Conservation (phyloP, 495 filamentous ascomycete genomes). For the Lophium mytilinum region DNA sequence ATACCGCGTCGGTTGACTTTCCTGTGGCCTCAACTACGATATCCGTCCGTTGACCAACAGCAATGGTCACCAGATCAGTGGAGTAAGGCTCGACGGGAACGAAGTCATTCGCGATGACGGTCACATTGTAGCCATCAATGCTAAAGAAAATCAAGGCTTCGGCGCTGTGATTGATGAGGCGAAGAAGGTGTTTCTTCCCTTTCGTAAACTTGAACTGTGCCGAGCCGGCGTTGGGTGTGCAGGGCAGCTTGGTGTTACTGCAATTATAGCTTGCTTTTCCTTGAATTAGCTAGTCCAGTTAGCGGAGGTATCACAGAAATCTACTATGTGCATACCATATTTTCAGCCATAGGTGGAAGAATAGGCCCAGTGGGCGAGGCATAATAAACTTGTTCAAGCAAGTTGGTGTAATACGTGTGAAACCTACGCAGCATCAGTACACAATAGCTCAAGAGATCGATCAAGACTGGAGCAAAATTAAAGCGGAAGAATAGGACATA, state of each 20-base stretch:
- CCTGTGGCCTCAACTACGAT: conserved; percentile 34
- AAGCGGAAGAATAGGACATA: not conserved
- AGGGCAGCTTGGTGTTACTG: not conserved
- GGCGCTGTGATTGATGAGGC: too few relatives aligned
- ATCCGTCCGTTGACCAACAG: conserved; percentile 44
- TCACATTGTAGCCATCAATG: conserved; percentile 36
- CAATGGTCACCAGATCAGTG: conserved; percentile 26
- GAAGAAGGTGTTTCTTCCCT: too few relatives aligned
- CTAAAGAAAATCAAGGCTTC: conserved; percentile 14
- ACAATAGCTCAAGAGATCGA: not conserved
- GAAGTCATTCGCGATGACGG: conserved; percentile 36
- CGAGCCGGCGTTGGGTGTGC: not conserved
- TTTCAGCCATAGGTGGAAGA: not conserved
- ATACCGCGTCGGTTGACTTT: conserved; percentile 17
- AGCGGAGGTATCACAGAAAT: too few relatives aligned
- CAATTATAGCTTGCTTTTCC: not conserved
- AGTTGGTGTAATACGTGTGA: too few relatives aligned
- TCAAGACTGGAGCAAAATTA: not conserved
- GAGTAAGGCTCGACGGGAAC: conserved; percentile 33
- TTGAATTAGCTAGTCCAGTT: too few relatives aligned
- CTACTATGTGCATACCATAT: not conserved
- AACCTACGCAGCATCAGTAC: too few relatives aligned
- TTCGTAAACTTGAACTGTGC: too few relatives aligned
- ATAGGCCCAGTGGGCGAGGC: too few relatives aligned
- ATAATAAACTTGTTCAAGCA: too few relatives aligned